Base-by-base conservation (phyloP, 306 rosid species). In the Pterocarpus macrocarpus region DNA sequence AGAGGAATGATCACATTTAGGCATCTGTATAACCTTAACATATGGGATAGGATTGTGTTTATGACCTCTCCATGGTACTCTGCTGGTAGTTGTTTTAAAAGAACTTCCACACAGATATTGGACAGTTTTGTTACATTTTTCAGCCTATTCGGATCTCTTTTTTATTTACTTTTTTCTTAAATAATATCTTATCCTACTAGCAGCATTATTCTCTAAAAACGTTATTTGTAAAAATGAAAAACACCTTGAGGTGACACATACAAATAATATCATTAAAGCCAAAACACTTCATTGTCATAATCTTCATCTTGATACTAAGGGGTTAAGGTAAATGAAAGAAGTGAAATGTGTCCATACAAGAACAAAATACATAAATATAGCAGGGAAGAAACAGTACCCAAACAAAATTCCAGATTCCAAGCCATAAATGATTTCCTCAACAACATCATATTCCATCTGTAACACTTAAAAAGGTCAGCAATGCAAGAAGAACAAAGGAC, bases 401-500 rank as follows among this genome's bases (percentile, higher is more conserved):
- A 95, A 95, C 90, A 95, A 85, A 87, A 95, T 86, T 77, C 99
- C 99, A 67, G 99, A 95, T 85, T 95, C 99, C 92, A 95, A 83
- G 81, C 99, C 97, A 28, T 88, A 93, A 84, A 95, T 95, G 72
- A 93, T 90, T 83, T 95, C 99, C 82, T 95, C 99, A 65, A 93
- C 94, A 64, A 91, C 98, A 85, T 95, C 97, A 71, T 87, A 90
- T 85, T 91, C 96, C 95, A 95, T 87, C 99, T 95, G 94, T 77
- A 87, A 57, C 83, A 92, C 64, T 72, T 64, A 53, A 38, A 79
- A 78, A 77, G 22, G 62, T 89, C 82, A 86, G 58, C 3, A 32
- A 56, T 16, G 12, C 53, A 22, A 38, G 41, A 41, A 47, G 55
- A 69, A 68, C 33, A 50, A 44, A 69, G 64, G 65, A 66, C 38